Evolutionary conservation across 2,329 filamentous ascomycete species (phyloP).

Genomic region (Xylaria digitata): DNA sequence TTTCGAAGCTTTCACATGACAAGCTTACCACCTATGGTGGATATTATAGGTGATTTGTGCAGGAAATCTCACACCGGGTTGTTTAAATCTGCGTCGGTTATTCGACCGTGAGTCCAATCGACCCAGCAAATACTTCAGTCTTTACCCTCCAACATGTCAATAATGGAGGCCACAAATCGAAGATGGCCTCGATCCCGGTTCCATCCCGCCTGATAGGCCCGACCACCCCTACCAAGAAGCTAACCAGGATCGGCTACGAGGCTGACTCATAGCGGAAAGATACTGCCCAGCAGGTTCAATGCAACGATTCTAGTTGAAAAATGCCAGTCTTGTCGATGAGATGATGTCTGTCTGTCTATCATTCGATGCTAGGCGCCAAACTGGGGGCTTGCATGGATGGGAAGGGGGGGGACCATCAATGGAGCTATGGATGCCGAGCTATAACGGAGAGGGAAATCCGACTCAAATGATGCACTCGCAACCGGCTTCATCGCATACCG

Average conservation of each 20-base stretch:
- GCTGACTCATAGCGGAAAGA: constrained; percentile 29
- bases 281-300: constrained; percentile 15
- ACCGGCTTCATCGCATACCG: constrained; percentile 21
- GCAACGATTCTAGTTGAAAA: constrained; percentile 17
- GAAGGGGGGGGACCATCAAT: constrained; percentile 12
- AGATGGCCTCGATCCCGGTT: constrained; percentile 32
- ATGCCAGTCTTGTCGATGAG: constrained; percentile 21
- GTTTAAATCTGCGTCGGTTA: constrained; percentile 45
- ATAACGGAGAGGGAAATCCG: constrained; percentile 18
- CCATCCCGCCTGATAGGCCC: constrained; percentile 34
- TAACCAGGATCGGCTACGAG: constrained; percentile 29
- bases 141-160: constrained; percentile 29
- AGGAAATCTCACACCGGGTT: constrained; percentile 48
- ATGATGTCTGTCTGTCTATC: constrained; percentile 21
- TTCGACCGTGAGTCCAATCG: constrained; percentile 41
- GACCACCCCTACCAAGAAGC: constrained; percentile 29
- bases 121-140: constrained; percentile 30
- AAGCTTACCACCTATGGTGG: constrained; percentile 21
- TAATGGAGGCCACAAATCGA: constrained; percentile 23
- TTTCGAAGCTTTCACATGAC: constrained; percentile 38
- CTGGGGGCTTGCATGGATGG: constrained; percentile 14
- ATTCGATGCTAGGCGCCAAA: constrained; percentile 26
- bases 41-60: constrained; percentile 32
- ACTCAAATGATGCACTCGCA: constrained; percentile 17
- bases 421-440: constrained; percentile 19